Base-by-base conservation (phyloP, 139 green algal species). In the Klebsormidium nitens region DNA sequence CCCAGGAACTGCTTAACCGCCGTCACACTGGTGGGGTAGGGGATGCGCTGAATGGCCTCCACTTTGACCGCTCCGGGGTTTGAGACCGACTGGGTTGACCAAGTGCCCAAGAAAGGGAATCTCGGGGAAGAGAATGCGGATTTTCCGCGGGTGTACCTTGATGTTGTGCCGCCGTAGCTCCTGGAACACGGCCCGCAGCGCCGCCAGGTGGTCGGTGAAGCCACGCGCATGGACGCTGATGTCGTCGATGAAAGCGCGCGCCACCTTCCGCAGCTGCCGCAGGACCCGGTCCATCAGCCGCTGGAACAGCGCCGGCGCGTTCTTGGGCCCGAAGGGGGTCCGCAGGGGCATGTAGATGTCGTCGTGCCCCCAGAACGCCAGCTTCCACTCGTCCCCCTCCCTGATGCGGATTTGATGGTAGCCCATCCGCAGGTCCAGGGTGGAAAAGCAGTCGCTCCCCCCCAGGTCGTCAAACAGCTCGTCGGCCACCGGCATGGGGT, bases 1-100 rank as follows among this genome's bases (percentile, higher is more conserved):
- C 80, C 78, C 31, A 86, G 37, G 28, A 42, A 69, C 38, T 40
- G 42, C 40, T 42, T 23, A 2, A 59, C 8, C 11, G 14, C 29
- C 14, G 28, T n/a, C 42, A 42, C 11, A n/a, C 39, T 32, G 38
- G 39, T 69, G 40, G 62, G 62, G n/a, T 26, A 23, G n/a, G 62
- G 38, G 28, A 58, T 5, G 44, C 35, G n/a, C 2, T 26, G 31
- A 31, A 69, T 58, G 40, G 62, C 38, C 40, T 35, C 17, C 2
- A 69, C 40, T 42, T 69, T 69, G 11, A 42, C 39, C 62, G 2
- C 23, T n/a, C n/a, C 38, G 37, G 5, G 46, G 44, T 29, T 38
- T 23, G 4, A 58, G 2, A 3, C 62, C 62, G 31, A 26, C 19
- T 8, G 39, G 5, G 4, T 3, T 17, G 4, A 69, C 5, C 28